Conservation (phyloP, 495 filamentous ascomycete species). For the Pyronema domesticum region DNA sequence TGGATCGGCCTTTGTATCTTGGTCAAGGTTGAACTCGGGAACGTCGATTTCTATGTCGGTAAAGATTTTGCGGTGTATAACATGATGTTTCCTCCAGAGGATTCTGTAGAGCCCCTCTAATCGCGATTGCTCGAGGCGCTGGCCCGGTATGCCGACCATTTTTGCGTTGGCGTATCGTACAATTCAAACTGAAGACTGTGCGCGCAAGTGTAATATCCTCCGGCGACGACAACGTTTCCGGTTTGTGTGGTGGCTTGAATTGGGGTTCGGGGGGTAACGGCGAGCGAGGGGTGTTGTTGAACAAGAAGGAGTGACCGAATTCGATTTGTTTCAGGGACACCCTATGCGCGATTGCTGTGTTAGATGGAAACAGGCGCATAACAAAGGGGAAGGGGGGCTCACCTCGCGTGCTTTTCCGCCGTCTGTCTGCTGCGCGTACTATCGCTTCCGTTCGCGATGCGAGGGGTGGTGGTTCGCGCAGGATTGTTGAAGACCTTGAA, state of each 20-base stretch:
- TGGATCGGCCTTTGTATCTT: not conserved
- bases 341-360: not conserved
- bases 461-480: not conserved
- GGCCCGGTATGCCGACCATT: not conserved
- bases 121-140: not conserved
- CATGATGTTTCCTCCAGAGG: not conserved
- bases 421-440: not conserved
- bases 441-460: not conserved
- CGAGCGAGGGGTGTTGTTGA: not conserved
- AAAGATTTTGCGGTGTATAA: not conserved
- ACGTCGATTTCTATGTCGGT: not conserved
- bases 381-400: not conserved
- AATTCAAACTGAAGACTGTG: not conserved
- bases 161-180: not conserved
- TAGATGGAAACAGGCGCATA: not conserved
- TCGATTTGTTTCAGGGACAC: not conserved
- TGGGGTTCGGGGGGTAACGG: not conserved
- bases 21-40: not conserved
- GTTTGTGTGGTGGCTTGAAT: no score
- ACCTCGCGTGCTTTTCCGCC: not conserved
- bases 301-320: not conserved
- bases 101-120: not conserved
- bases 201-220: not conserved
- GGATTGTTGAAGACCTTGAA: not conserved
- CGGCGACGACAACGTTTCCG: not conserved